Percentiles rank a stretch among this genome's conserved stretches.
Conservation (phyloP, 139 green algal species). For the Raphidocelis subcapitata region DNA sequence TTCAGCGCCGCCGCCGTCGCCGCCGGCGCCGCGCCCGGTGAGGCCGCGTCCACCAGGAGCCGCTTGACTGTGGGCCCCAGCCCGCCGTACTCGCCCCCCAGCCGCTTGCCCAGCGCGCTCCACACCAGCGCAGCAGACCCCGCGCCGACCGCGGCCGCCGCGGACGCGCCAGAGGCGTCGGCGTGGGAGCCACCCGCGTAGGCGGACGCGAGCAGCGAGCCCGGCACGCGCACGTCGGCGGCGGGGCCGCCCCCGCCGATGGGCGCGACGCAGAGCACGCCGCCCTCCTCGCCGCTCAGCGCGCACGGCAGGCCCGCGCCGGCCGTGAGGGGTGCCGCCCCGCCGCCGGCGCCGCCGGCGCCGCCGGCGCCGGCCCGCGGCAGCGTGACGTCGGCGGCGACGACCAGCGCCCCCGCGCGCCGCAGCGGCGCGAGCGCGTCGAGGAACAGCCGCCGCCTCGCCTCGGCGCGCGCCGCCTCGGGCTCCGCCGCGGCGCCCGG, state of each 20-base stretch:
- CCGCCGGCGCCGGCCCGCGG: not conserved
- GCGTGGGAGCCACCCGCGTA: not conserved
- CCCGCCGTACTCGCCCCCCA: too few species aligned
- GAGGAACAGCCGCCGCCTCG: slow-evolving; percentile 3
- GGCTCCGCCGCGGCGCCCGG: not conserved
- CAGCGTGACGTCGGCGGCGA: slow-evolving; percentile 1
- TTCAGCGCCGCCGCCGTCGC: too few species aligned
- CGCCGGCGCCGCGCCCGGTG: too few species aligned
- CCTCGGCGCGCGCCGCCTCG: not conserved
- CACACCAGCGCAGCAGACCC: too few species aligned
- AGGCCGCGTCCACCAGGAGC: too few species aligned
- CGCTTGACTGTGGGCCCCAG: too few species aligned
- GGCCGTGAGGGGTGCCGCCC: too few species aligned
- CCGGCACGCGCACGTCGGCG: not conserved
- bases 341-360: not conserved
- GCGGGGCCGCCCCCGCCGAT: not conserved
- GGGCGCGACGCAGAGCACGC: slow-evolving; percentile 14
- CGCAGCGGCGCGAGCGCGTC: slow-evolving; percentile 15
- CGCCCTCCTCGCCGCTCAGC: not conserved
- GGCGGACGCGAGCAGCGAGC: not conserved
- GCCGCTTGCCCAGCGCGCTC: too few species aligned
- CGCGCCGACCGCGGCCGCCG: not conserved
- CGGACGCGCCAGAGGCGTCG: not conserved
- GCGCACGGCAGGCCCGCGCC: slow-evolving; percentile 4
- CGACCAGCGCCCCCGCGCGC: slow-evolving; percentile 13